Evolutionary conservation across 192 early-diverging fungal genomes (phyloP).

Genomic region (Gryganskiella cystojenkinii): DNA sequence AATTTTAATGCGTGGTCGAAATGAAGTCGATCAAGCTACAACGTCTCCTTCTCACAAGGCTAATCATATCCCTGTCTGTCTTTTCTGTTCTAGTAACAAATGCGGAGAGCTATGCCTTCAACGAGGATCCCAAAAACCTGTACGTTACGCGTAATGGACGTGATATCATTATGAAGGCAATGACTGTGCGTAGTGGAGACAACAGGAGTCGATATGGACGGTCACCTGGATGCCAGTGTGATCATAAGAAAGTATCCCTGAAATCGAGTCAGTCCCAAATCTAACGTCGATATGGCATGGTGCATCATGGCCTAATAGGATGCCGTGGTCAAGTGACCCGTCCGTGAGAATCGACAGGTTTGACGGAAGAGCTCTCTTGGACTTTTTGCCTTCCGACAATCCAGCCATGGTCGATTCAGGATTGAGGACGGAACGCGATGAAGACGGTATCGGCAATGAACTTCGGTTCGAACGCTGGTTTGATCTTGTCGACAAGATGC

Average conservation of each 20-base stretch:
- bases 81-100: conserved; percentile 18
- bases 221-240: too few relatives aligned
- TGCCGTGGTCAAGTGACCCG: conserved; percentile 46
- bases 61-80: background rate
- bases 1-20: too few relatives aligned
- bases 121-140: conserved; percentile 39
- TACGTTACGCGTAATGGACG: conserved; percentile 3
- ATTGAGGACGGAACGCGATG: conserved; percentile 28
- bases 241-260: too few relatives aligned
- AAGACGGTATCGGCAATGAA: conserved; percentile 44
- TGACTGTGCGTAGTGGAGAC: too few relatives aligned
- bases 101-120: conserved; percentile 26
- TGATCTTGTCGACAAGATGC: conserved; percentile 39
- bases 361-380: conserved; percentile 39
- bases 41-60: background rate
- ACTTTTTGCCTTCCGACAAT: conserved; percentile 21
- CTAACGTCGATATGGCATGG: too few relatives aligned
- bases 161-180: too few relatives aligned
- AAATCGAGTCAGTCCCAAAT: too few relatives aligned
- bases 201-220: too few relatives aligned
- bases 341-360: conserved; percentile 40
- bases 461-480: conserved; percentile 46
- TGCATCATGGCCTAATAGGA: conserved; percentile 6
- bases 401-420: conserved; percentile 36
- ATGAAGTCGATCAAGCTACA: too few relatives aligned